A percentile compares a stretch with the other conserved stretches of the same genome.
Conservation (phyloP, 495 filamentous ascomycete genomes). For the Achaetomiella virescens region DNA sequence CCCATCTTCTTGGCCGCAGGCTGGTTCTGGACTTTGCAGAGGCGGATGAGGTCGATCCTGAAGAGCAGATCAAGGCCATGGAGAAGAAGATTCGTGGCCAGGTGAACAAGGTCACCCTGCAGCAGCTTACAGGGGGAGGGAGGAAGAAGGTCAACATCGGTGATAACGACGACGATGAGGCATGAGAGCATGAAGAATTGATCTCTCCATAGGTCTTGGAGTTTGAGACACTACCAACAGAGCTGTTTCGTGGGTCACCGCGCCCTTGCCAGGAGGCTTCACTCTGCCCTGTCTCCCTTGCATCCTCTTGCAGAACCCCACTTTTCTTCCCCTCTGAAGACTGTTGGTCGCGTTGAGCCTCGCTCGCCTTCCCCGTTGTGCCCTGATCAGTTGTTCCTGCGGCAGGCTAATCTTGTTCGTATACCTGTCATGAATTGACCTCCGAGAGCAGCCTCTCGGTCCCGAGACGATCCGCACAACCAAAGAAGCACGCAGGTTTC, state of each 20-base stretch:
- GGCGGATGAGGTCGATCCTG: conserved; percentile 78
- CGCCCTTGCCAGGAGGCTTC: conserved; percentile 21
- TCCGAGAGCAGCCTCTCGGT: conserved; percentile 9
- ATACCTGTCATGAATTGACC: conserved; percentile 18
- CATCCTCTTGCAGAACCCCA: conserved; percentile 13
- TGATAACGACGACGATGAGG: conserved; percentile 60
- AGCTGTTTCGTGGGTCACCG: conserved; percentile 19
- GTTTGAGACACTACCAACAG: conserved; percentile 4
- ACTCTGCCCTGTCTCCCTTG: conserved; percentile 5
- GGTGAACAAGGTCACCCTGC: conserved; percentile 78
- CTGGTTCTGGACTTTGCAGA: conserved; percentile 87
- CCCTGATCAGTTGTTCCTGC: conserved; percentile 19
- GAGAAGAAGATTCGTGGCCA: conserved; percentile 88
- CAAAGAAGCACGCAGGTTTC: conserved; percentile 12
- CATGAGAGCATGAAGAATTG: conserved; percentile 23
- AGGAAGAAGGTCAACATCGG: conserved; percentile 85
- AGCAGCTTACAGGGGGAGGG: conserved; percentile 72
- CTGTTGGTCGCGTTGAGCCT: conserved; percentile 8
- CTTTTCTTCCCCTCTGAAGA: conserved; percentile 10
- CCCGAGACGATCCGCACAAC: conserved; percentile 7
- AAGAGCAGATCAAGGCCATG: conserved; percentile 94
- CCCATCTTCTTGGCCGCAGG: conserved; percentile 83
- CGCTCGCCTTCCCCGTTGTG: conserved; percentile 1
- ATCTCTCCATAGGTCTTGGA: conserved; percentile 17
- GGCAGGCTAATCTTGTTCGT: conserved; percentile 23